These are phyloP conservation scores for Incumbomyces delicatus DNA, from an alignment of 2,329 filamentous ascomycete species.

Conservation along the genomic window DNA sequence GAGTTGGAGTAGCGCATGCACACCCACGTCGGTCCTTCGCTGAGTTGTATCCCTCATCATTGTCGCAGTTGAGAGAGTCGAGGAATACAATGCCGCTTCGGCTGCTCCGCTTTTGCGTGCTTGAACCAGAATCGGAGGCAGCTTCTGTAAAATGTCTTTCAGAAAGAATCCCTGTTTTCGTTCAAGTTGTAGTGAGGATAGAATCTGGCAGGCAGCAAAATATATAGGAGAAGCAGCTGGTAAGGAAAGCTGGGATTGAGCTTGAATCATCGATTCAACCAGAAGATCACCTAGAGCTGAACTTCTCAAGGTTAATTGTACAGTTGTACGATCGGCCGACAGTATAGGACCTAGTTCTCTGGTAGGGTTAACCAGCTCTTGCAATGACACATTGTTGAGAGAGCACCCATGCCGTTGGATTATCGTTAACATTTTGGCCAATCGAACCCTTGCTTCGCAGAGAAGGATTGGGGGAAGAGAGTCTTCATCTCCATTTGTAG, in stretches of 20 bases:
- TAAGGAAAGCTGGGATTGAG: constrained; percentile 1
- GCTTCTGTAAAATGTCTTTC: constrained; percentile 69
- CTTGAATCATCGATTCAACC: constrained; percentile 1
- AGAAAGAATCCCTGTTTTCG: constrained; percentile 88
- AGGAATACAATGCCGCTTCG: constrained; percentile 92
- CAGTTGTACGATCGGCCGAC: neutral
- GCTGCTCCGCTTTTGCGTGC: constrained; percentile 86
- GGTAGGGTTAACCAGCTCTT: constrained; percentile 48
- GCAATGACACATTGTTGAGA: constrained; percentile 41
- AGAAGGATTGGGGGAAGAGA: constrained; percentile 44
- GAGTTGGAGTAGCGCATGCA: constrained; percentile 32
- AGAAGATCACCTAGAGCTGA: neutral
- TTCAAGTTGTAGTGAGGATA: constrained; percentile 67
- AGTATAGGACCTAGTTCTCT: neutral
- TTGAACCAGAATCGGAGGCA: constrained; percentile 78
- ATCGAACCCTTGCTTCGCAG: constrained; percentile 48
- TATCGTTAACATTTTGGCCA: constrained; percentile 43
- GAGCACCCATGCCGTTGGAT: constrained; percentile 42
- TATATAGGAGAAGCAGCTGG: constrained; percentile 1
- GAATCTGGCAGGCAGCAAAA: constrained; percentile 76
- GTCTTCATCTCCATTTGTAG: constrained; percentile 43
- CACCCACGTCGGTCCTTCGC: constrained; percentile 27
- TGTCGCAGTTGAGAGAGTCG: constrained; percentile 55
- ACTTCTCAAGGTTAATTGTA: neutral
- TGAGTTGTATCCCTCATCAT: constrained; percentile 9